Evolutionary conservation across 2,329 filamentous ascomycete species (phyloP), one percentile per base, ranked within the genome.

Genomic region (Colletotrichum falcatum): DNA sequence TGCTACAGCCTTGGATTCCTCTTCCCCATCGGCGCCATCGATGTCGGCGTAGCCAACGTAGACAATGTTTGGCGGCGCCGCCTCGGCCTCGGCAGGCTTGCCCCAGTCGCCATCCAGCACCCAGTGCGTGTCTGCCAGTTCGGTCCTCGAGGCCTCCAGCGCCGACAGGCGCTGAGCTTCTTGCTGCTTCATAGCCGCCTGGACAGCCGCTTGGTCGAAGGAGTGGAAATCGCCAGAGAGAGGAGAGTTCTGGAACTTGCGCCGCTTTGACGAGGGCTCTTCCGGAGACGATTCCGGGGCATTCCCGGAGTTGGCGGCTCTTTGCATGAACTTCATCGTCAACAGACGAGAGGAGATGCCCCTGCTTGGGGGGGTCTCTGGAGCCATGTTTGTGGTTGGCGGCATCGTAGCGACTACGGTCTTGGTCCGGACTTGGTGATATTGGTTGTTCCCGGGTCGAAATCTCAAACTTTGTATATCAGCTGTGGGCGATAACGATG

Each of bases 321-420:
- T 89, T 85, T 97, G 95, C 95, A 98, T 98, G 79, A 98, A 98
- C 84, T 97, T 97, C 94, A 97, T 98, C 46, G 93, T 95, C 78
- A 97, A 86, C 58, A 98, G 90, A 74, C 94, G 91, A 70, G 92
- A 95, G 73, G 95, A 97, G 90, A 97, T 94, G 55, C 86, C 87
- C 81, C 71, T 71, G 63, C 86, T 70, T 12, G 88, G 88, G 56
- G 89, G 84, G 71, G 85, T 90, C 77, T 85, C 82, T 71, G 86
- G 81, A 75, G 86, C 81, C 80, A 87, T 86, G 58, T 73, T 70
- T 23, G 65, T 49, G 30, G 30, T 49, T 48, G 30, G n/a, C 12
- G 44, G 44, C 67, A 70, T 70, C 44, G 55, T 44, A 51, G 75
- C 78, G 70, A 23, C 35, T 26, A 18, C n/a, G 76, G 39, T n/a